Evolutionary conservation across 257 asterid genomes (phyloP).

Genomic region (Solanum megistacrolobum): DNA sequence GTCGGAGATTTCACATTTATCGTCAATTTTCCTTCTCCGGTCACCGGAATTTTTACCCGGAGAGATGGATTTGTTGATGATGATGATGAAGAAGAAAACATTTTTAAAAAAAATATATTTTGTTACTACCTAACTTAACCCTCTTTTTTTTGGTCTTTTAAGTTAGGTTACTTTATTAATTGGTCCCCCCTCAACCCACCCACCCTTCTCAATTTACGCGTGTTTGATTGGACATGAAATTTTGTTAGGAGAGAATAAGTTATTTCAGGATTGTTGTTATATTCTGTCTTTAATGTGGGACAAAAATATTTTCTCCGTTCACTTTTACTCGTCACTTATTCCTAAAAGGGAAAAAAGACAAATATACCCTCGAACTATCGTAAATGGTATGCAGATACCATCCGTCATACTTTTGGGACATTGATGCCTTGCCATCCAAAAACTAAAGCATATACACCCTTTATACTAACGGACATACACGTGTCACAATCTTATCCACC

Average conservation of each 20-base stretch:
- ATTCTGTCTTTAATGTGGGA: no score
- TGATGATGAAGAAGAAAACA: background rate
- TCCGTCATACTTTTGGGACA: no score
- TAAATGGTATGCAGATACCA: no score
- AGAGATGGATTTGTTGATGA: background rate
- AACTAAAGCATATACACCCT: no score
- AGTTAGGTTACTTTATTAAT: background rate
- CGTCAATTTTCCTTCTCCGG: background rate
- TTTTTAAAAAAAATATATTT: background rate
- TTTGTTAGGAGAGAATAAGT: no score
- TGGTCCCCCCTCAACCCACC: background rate
- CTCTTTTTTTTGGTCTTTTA: background rate
- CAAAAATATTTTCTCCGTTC: fast-evolving
- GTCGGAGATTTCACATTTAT: background rate
- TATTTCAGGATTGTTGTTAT: no score
- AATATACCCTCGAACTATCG: no score
- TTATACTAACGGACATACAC: no score
- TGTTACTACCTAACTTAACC: background rate
- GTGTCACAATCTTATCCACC: no score
- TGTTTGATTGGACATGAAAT: background rate
- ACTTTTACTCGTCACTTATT: no score
- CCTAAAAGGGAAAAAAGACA: no score
- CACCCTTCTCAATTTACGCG: background rate
- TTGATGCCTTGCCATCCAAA: no score
- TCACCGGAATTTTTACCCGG: background rate